A percentile compares a stretch with the other conserved stretches of the same genome.
Conservation (phyloP, 768 basidiomycete species). For the Tulasnella sp. region DNA sequence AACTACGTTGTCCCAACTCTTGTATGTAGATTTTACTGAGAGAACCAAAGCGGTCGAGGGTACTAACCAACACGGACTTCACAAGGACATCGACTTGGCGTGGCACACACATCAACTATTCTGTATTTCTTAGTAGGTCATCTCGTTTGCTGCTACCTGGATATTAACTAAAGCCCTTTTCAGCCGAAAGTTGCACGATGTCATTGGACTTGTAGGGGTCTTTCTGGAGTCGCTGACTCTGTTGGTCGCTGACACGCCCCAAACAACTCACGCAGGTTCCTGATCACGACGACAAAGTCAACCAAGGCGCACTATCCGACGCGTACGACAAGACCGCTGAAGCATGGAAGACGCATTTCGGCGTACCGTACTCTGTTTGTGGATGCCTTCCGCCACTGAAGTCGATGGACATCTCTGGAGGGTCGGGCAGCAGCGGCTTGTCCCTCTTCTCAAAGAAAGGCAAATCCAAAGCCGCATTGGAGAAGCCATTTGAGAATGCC, state of each 20-base stretch:
- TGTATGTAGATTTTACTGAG: not conserved
- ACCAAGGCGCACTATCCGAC: constrained; percentile 1
- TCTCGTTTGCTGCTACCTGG: not conserved
- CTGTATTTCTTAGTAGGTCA: constrained; percentile 7
- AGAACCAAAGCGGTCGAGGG: not conserved
- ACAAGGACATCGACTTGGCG: constrained; percentile 22
- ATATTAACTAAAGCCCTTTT: not conserved
- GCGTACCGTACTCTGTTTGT: constrained; percentile 48
- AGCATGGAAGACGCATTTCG: constrained; percentile 30
- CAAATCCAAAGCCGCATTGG: not conserved
- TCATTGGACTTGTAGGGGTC: not conserved
- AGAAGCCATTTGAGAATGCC: constrained; percentile 13
- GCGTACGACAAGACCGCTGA: constrained; percentile 11
- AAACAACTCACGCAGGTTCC: not conserved
- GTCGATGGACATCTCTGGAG: not conserved
- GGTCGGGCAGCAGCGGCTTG: not conserved
- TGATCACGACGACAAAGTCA: constrained; percentile 23
- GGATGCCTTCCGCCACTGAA: constrained; percentile 42
- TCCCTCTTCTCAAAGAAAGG: constrained; percentile 17
- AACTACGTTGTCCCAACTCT: constrained; percentile 24
- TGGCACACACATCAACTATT: constrained; percentile 25
- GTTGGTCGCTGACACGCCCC: not conserved
- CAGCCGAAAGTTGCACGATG: constrained; percentile 4
- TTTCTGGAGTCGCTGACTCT: not conserved
- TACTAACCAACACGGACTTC: not conserved